Evolutionary conservation across 2,329 filamentous ascomycete species (phyloP), one percentile per base, ranked within the genome.

Genomic region (Zasmidium angulare): DNA sequence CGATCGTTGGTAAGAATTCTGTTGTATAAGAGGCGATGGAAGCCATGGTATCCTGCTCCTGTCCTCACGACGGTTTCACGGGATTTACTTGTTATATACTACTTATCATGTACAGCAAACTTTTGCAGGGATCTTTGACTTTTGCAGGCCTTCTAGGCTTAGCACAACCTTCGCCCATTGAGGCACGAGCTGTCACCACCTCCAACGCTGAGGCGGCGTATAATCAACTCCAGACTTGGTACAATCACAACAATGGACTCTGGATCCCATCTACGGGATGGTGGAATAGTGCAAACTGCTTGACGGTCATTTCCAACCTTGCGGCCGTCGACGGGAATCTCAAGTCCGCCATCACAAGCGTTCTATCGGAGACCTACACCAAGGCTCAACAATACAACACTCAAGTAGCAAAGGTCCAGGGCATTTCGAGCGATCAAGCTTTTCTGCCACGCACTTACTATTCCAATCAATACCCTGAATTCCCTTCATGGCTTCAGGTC

Each of bases 271-370:
- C 58, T 2, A 71, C 69, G 17, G 66, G 65, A 31, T 71, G 70
- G 70, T 72, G 70, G 70, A 72, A 72, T 55, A 64, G 59, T 46
- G 70, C 70, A 21, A 72, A 72, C 49, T 71, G 68, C 53, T 36
- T 73, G 9, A 73, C 70, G 1, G 66, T 67, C 14, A 66, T 73
- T 24, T 63, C 69, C 1, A 59, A 71, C 24, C 63, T 72, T 2
- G 69, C 69, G 3, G 59, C 60, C 0, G 65, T 70, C 47, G 68
- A 72, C 55, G 21, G n/a, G 9, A 60, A 52, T 19, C 50, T 71
- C 11, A 66, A 60, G 53, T 47, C 23, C 48, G 46, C 51, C 2
- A 60, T 53, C 3, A 29, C 46, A 17, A 23, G 36, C 17, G 53
- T 70, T 11, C 66, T 69, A 24, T 22, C 51, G 7, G 69, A 68